Base-by-base conservation (phyloP, 768 basidiomycete genomes). In the Boletus sp. region DNA sequence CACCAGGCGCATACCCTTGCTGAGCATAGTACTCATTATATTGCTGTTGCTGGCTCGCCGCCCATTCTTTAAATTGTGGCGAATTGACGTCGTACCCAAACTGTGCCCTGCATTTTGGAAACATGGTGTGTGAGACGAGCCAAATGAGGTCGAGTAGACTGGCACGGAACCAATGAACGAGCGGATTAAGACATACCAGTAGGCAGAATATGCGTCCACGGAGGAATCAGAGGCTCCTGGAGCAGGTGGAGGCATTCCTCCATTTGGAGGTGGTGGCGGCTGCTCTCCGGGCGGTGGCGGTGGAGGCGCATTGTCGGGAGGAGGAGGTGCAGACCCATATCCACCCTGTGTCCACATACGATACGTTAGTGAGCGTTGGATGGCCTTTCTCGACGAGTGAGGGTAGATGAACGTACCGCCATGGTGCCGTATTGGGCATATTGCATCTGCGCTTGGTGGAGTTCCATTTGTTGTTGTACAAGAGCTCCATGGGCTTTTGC, bases 31-130 rank as follows among this genome's bases (percentile, higher is more conserved):
- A 90, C 57, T 89, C 86, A 14, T 78, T 79, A 63, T 92, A 90
- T 64, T 88, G 85, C 61, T 89, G 87, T 59, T 83, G 83, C 44
- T 77, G 76, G 54, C 67, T 69, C 10, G 86, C 83, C 39, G 83
- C 83, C 90, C 90, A 92, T 64, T 89, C 83, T 69, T 90, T 91
- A 70, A 92, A 92, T 64, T 91, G 82, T 2, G 80, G 66, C 4
- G 91, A 89, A 67, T 92, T 92, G 57, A 92, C 86, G 63, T 93
- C 91, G 70, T 92, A 92, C 11, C 90, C 90, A 65, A 90, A 91
- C 6, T 87, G 85, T 58, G 90, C 86, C 90, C 90, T 91, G 9
- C 50, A 41, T 41, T 35, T 44, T 39, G 30, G 42, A 40, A 50
- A 28, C 54, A 7, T 10, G 20, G 36, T 1, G 5, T 8, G 32